These are phyloP conservation scores for Candida sp. DNA, from an alignment of 1,139 yeast genomes.

Conservation along the genomic window DNA sequence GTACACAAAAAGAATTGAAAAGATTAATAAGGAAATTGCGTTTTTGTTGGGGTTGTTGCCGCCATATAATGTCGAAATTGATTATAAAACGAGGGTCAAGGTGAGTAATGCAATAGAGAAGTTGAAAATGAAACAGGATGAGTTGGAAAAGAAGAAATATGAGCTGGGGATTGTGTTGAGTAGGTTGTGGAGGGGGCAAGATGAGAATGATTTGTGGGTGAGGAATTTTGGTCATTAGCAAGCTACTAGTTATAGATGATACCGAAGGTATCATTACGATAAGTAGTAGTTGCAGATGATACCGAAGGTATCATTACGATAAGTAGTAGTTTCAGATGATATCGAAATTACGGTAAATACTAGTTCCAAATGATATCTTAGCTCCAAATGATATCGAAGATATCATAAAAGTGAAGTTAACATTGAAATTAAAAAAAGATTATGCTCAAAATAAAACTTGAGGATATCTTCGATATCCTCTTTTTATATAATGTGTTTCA, in stretches of 20 bases:
- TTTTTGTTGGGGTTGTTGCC: slow-evolving; percentile 41
- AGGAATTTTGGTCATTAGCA: slow-evolving; percentile 14
- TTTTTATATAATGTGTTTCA: too few relatives aligned
- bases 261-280: neutral
- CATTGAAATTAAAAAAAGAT: too few relatives aligned
- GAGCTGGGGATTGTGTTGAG: slow-evolving; percentile 42
- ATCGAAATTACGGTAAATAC: neutral
- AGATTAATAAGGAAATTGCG: slow-evolving; percentile 40
- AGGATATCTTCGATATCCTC: too few relatives aligned
- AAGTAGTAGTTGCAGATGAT: neutral
- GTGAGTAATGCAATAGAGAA: slow-evolving; percentile 43
- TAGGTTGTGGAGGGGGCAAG: slow-evolving; percentile 43
- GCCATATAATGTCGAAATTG: slow-evolving; percentile 45
- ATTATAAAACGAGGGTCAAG: slow-evolving; percentile 40
- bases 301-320: neutral
- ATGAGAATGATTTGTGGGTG: slow-evolving; percentile 46
- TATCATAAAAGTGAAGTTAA: neutral
- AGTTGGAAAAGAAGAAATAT: slow-evolving; percentile 41
- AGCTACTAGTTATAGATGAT: neutral
- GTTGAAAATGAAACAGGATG: slow-evolving; percentile 38
- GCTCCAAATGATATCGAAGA: neutral
- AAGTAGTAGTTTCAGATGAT: neutral
- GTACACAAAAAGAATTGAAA: slow-evolving; percentile 27
- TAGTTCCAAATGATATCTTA: neutral
- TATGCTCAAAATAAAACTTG: too few relatives aligned